phyloP scores from a whole-genome alignment of 352 stramenopile genomes.

The Globisporangium yorkense region DNA sequence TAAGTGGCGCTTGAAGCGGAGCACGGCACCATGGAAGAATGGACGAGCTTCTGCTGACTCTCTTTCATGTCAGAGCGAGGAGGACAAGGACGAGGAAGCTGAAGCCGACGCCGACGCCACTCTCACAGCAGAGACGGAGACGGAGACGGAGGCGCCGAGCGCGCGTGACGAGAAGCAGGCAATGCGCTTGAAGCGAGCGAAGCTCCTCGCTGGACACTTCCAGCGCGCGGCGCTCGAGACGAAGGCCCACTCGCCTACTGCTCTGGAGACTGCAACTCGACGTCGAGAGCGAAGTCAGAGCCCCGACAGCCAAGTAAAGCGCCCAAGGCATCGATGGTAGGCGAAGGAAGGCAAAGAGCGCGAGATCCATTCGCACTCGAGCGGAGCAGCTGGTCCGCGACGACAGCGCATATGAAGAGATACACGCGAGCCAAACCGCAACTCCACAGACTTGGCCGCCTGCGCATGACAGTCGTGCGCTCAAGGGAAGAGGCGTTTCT shows the following conservation, averaged over 20 bases:
- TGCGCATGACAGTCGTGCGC: background rate
- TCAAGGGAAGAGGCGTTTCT: conserved; percentile 70
- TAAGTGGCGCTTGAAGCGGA: conserved; percentile 10
- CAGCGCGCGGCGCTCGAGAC: conserved; percentile 7
- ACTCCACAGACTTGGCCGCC: no score
- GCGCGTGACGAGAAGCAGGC: conserved; percentile 5
- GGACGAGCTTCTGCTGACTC: background rate
- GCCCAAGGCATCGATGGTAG: no score
- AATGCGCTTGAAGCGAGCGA: conserved; percentile 17
- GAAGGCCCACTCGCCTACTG: no score
- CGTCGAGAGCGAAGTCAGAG: no score
- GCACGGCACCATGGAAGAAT: background rate
- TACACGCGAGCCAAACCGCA: no score
- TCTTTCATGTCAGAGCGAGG: conserved; percentile 17
- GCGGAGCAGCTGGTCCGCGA: no score
- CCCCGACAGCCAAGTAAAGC: no score
- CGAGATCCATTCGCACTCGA: no score
- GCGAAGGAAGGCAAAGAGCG: no score
- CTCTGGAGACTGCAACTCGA: no score
- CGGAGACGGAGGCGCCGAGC: no score
- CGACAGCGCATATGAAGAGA: no score
- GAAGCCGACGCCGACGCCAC: conserved; percentile 5
- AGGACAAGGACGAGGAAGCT: conserved; percentile 6
- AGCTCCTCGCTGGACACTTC: conserved; percentile 15
- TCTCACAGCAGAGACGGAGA: background rate